Conservation (phyloP, 257 asterid genomes). For the Cruciata laevipes region DNA sequence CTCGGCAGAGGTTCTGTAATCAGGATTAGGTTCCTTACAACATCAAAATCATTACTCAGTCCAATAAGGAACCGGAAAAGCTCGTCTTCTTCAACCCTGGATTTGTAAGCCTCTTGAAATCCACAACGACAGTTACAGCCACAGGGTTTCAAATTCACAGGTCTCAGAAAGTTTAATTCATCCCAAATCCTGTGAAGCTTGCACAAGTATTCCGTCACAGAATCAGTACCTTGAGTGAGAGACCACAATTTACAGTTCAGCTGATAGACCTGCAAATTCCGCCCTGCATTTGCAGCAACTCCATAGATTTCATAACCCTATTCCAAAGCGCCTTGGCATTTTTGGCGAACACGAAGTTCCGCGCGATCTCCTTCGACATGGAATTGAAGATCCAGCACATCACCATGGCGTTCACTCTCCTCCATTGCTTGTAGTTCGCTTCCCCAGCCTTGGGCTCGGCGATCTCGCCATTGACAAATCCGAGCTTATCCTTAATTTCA, state of each 20-base stretch:
- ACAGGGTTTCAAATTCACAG: neutral
- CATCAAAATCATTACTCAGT: neutral
- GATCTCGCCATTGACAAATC: too few species aligned
- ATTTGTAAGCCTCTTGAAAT: neutral
- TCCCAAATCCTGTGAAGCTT: neutral
- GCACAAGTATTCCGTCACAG: neutral
- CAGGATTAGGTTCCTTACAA: neutral
- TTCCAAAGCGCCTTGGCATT: too few species aligned
- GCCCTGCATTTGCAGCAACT: too few species aligned
- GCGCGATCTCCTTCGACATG: too few species aligned
- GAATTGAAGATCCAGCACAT: too few species aligned
- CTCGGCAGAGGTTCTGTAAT: neutral
- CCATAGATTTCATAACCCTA: too few species aligned
- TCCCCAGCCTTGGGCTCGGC: too few species aligned
- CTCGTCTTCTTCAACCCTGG: neutral
- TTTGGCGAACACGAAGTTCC: too few species aligned
- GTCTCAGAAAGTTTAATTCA: neutral
- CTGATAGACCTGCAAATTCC: neutral
- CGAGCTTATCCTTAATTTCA: too few species aligned
- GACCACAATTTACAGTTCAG: neutral
- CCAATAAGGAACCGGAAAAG: neutral
- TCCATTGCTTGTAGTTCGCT: too few species aligned
- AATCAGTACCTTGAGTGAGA: neutral
- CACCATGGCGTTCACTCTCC: too few species aligned
- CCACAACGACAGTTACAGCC: neutral